These are phyloP conservation scores for Schizopora paradoxa DNA, from an alignment of 1,284 basidiomycete genomes.

Conservation along the genomic window DNA sequence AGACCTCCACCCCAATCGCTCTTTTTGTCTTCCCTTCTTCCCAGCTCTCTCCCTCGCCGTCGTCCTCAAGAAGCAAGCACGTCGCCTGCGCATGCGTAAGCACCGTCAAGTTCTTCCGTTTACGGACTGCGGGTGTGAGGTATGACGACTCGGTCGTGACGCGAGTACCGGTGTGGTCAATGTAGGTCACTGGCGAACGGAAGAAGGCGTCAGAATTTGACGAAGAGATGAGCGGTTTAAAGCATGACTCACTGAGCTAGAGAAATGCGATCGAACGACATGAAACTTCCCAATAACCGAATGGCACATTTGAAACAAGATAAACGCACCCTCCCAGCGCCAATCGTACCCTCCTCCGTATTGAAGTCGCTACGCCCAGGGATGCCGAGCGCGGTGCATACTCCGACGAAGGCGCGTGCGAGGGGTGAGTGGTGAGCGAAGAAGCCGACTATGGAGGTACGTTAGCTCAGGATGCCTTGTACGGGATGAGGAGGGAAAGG, in stretches of 20 bases:
- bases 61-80: constrained; percentile 52
- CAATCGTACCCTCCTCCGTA: constrained; percentile 41
- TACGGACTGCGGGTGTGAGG: constrained; percentile 54
- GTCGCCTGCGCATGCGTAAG: constrained; percentile 48
- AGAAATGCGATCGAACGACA: neutral
- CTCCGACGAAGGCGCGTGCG: constrained; percentile 40
- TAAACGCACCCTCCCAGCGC: constrained; percentile 46
- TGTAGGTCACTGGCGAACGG: constrained; percentile 60
- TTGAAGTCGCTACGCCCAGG: constrained; percentile 47
- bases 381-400: constrained; percentile 44
- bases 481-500: constrained; percentile 16
- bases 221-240: constrained; percentile 1
- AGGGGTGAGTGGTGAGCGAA: constrained; percentile 33
- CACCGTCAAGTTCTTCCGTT: constrained; percentile 57
- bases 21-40: too few relatives aligned
- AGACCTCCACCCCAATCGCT: constrained; percentile 62
- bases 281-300: constrained; percentile 2
- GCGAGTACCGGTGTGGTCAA: constrained; percentile 43
- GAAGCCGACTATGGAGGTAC: constrained; percentile 35
- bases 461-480: constrained; percentile 22
- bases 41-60: constrained; percentile 31
- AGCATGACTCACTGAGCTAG: constrained; percentile 22
- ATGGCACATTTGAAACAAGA: neutral
- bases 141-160: constrained; percentile 62
- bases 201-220: neutral